Evolutionary conservation across 1,139 yeast species (phyloP).

Genomic region (Yamadazyma jaroonii): DNA sequence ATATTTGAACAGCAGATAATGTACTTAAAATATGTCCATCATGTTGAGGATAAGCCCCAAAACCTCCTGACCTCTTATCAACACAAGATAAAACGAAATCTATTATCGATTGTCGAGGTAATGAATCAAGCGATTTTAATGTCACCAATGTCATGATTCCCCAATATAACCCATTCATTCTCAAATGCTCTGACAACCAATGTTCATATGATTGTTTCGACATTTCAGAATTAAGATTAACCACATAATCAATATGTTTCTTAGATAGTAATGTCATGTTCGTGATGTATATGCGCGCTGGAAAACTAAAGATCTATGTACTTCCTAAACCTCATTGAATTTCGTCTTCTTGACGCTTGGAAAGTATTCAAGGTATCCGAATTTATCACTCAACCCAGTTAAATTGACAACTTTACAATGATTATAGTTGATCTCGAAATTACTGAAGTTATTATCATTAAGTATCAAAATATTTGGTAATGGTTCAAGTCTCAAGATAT

Average conservation of each 20-base stretch:
- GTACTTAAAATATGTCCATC: constrained; percentile 91
- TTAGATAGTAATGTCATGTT: constrained; percentile 7
- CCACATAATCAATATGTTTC: constrained; percentile 36
- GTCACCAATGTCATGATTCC: constrained; percentile 77
- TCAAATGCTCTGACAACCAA: constrained; percentile 87
- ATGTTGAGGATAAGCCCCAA: constrained; percentile 86
- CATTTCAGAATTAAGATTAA: constrained; percentile 33
- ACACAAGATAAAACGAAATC: constrained; percentile 69
- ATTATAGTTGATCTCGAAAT: constrained; percentile 73
- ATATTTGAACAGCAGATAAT: constrained; percentile 78
- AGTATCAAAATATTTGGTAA: constrained; percentile 69
- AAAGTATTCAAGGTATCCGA: constrained; percentile 68
- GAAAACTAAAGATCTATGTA: constrained; percentile 1
- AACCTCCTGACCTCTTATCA: constrained; percentile 66
- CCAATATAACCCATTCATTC: constrained; percentile 95
- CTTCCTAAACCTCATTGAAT: constrained; percentile 3
- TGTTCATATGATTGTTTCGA: constrained; percentile 55
- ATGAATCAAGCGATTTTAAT: constrained; percentile 49
- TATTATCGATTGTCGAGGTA: constrained; percentile 60
- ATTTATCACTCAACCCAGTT: constrained; percentile 45
- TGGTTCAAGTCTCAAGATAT: constrained; percentile 69
- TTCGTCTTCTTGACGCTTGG: constrained; percentile 54
- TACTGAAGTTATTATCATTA: constrained; percentile 67
- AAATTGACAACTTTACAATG: constrained; percentile 82
- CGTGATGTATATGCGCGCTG: neutral